Evolutionary conservation across 352 stramenopile species (phyloP), one percentile per base, ranked within the genome.

Genomic region (Phytophthora melonis): DNA sequence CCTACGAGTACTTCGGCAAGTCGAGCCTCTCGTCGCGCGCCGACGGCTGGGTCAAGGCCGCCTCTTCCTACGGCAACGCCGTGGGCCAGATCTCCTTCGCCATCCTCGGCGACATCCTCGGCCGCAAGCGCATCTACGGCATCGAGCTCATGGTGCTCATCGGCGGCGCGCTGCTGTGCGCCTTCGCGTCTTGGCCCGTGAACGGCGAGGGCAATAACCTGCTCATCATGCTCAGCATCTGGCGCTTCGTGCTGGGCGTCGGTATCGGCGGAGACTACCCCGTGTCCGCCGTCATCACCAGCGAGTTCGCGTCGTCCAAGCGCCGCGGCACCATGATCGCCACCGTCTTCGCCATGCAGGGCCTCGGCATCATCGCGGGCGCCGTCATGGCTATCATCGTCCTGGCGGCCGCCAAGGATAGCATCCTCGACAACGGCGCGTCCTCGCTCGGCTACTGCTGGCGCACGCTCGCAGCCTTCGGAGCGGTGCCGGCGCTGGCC

Each of bases 291-390:
- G 80, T 86, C 57, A 87, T 89, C 60, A 89, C 80, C 9, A 81
- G 70, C 43, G 81, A 90, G 71, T 86, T 83, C 65, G 72, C 78
- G 47, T 80, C 73, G 8, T 70, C 74, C 56, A 75, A 77, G 43
- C 74, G 77, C 61, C 74, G 83, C 19, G 82, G 82, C 50, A 82
- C 79, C 36, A 84, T 80, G 63, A 85, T 88, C 54, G 75, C 76
- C 43, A 72, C 79, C 5, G 81, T 87, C 23, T 90, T 90, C 62
- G 80, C 80, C 55, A 90, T 90, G 82, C 74, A 88, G 43, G 80
- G 78, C 25, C 73, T 79, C 25, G 80, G 80, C 23, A 88, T 84
- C 78, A 82, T 88, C 41, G 61, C 63, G 9, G 77, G 66, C 25
- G 76, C 68, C 23, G 23, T 81, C 58, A 75, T 87, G 70, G 70